Percentiles rank a stretch among this genome's conserved stretches.
Conservation (phyloP, 306 rosid genomes). For the Nissolia schottii region DNA sequence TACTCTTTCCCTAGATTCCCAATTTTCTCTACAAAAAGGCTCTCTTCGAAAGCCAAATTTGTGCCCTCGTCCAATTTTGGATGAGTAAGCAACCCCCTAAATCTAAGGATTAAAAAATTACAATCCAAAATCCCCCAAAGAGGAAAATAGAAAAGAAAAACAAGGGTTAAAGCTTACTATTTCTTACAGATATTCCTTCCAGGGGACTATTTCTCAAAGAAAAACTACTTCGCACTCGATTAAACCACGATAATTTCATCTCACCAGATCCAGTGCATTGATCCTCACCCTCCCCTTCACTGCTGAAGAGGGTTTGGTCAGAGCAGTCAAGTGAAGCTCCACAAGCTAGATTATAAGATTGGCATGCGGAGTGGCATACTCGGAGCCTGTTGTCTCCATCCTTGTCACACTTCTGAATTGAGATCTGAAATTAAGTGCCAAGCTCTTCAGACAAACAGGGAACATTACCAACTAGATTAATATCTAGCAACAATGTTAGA, state of each 20-base stretch:
- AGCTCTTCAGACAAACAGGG: constrained; percentile 18
- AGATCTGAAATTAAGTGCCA: constrained; percentile 54
- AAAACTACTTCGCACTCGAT: constrained; percentile 45
- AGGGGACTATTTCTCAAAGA: constrained; percentile 56
- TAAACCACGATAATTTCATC: constrained; percentile 64
- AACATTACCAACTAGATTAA: not conserved
- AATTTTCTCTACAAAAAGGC: constrained; percentile 69
- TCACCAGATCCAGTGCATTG: constrained; percentile 92
- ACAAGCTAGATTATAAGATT: constrained; percentile 86
- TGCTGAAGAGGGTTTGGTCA: constrained; percentile 88
- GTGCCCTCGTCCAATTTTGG: constrained; percentile 61
- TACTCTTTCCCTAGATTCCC: constrained; percentile 31
- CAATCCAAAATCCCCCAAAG: constrained; percentile 39
- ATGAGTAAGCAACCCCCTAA: constrained; percentile 52
- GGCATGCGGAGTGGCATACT: constrained; percentile 90
- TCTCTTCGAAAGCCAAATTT: constrained; percentile 62
- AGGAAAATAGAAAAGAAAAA: not conserved
- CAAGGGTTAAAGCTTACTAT: constrained; percentile 61
- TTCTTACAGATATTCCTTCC: constrained; percentile 60
- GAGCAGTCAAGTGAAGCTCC: constrained; percentile 97
- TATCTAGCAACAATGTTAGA: not conserved
- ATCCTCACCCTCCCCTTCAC: constrained; percentile 65
- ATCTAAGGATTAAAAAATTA: constrained; percentile 54
- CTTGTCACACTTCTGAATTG: constrained; percentile 84
- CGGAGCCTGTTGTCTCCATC: constrained; percentile 95